Evolutionary conservation across 192 early-diverging fungal genomes (phyloP).

Genomic region (Rhizoclosmatium globosum): DNA sequence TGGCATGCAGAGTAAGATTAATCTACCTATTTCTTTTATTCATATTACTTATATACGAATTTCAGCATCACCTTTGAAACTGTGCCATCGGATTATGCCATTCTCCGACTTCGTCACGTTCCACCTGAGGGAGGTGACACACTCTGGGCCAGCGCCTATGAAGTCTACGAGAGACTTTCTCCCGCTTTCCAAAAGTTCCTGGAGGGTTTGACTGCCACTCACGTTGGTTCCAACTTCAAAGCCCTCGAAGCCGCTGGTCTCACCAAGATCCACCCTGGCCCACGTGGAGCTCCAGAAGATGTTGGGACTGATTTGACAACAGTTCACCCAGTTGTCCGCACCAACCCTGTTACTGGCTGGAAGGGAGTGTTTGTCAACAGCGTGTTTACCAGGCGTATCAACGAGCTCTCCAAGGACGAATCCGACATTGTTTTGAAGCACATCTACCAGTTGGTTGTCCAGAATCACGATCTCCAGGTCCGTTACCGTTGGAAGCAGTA

Average conservation of each 20-base stretch:
- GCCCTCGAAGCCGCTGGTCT: neutral
- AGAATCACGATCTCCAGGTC: constrained; percentile 52
- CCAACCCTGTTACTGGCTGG: constrained; percentile 62
- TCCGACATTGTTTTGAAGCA: constrained; percentile 43
- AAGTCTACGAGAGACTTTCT: constrained; percentile 63
- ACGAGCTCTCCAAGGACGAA: constrained; percentile 12
- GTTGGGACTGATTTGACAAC: constrained; percentile 44
- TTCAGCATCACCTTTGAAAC: constrained; percentile 56
- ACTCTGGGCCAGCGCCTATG: constrained; percentile 63
- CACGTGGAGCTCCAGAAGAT: constrained; percentile 31
- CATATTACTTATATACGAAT: too few species aligned
- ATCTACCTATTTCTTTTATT: too few species aligned
- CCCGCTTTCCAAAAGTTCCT: constrained; percentile 59
- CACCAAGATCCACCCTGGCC: neutral
- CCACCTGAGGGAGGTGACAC: constrained; percentile 48
- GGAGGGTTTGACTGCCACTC: constrained; percentile 63
- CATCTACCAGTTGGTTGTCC: constrained; percentile 37
- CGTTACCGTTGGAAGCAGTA: constrained; percentile 50
- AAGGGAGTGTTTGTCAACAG: constrained; percentile 47
- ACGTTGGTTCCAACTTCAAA: constrained; percentile 48
- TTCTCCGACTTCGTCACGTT: constrained; percentile 54
- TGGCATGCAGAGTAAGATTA: constrained; percentile 32
- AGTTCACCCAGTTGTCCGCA: constrained; percentile 54
- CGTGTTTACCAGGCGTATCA: constrained; percentile 39
- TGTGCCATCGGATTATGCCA: constrained; percentile 58